Base-by-base conservation (phyloP, 352 stramenopile species). In the Globisporangium rhizosaccharum region DNA sequence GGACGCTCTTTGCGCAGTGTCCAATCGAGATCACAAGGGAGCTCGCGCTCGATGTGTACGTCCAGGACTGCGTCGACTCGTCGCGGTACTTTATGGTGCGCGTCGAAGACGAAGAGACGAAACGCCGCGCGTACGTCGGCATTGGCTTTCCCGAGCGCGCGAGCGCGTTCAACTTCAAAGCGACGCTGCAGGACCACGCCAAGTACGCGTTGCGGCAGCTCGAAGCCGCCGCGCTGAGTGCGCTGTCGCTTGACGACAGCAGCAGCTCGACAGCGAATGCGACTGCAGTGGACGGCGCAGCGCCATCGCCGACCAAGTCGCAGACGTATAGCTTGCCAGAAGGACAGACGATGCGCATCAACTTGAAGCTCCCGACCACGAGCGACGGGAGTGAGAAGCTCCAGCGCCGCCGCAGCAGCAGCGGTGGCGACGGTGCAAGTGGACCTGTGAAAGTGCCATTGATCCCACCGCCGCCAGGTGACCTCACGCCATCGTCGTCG, bases 1-100 rank as follows among this genome's bases (percentile, higher is more conserved):
- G 41, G 1, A 76, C 72, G 59, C 69, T 95, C 14, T 93, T 95
- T 41, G 85, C 85, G 18, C 80, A 92, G 60, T 92, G 85, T 39
- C 84, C 85, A 8, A 63, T 95, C 15, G 73, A 79, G 51, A 88
- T 95, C 63, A 71, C 80, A 15, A 67, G 55, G 14, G 81, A 90
- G 26, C 66, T 85, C 28, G 15, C 68, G 37, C 71, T 95, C 28
- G 79, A 88, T 41, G 68, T 85, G 46, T 93, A 90, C 62, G 76
- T 95, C 18, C 85, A 93, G 49, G 84, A 95, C 63, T 95, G 83
- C 50, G 82, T 88, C 51, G 85, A 95, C 63, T 93, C 85, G 53
- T 95, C 85, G 52, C 82, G 85, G 30, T 95, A 95, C 67, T 95
- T 95, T 39, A 92, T 95, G 79, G 36, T 95, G 18, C 85, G 85